phyloP scores from a whole-genome alignment of 2,329 filamentous ascomycete species.

The Harringtonia lauricola region DNA sequence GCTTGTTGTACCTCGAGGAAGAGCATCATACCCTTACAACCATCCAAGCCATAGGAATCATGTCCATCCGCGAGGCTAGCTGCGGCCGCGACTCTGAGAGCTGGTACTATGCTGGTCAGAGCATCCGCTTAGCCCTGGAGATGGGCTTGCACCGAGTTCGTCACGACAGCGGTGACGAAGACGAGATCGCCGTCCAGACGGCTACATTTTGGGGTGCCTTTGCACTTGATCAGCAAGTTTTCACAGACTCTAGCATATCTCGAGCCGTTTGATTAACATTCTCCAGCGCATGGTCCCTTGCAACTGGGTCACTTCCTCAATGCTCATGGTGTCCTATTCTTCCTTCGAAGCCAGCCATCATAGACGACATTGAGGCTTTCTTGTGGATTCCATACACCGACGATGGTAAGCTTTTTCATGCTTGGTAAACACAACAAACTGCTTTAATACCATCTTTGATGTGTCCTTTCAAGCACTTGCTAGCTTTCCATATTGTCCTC shows the following conservation, averaged over 20 bases:
- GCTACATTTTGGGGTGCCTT: conserved; percentile 54
- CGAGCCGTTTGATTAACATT: background rate
- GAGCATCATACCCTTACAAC: conserved; percentile 56
- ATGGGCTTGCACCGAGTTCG: conserved; percentile 53
- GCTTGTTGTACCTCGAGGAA: conserved; percentile 45
- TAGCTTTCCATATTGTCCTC: too few relatives aligned
- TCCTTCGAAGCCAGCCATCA: conserved; percentile 48
- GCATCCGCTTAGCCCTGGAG: conserved; percentile 60
- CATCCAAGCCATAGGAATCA: conserved; percentile 64
- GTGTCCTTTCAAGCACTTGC: too few relatives aligned
- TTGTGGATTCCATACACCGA: conserved; percentile 49
- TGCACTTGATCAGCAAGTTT: conserved; percentile 49
- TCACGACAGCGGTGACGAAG: conserved; percentile 34
- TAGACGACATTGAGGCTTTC: conserved; percentile 48
- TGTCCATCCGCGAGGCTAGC: conserved; percentile 65
- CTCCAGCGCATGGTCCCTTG: conserved; percentile 53
- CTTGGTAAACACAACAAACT: too few relatives aligned
- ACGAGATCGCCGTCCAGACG: conserved; percentile 45
- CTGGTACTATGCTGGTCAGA: conserved; percentile 62
- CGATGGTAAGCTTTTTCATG: conserved; percentile 34
- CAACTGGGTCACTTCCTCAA: conserved; percentile 49
- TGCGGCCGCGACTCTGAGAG: conserved; percentile 62
- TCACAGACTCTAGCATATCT: background rate
- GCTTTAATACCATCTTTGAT: too few relatives aligned
- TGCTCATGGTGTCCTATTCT: conserved; percentile 46